A percentile compares a stretch with the other conserved stretches of the same genome.
Evolutionary conservation across 2,329 filamentous ascomycete genomes (phyloP).

Genomic region (Trichoderma endophyticum): DNA sequence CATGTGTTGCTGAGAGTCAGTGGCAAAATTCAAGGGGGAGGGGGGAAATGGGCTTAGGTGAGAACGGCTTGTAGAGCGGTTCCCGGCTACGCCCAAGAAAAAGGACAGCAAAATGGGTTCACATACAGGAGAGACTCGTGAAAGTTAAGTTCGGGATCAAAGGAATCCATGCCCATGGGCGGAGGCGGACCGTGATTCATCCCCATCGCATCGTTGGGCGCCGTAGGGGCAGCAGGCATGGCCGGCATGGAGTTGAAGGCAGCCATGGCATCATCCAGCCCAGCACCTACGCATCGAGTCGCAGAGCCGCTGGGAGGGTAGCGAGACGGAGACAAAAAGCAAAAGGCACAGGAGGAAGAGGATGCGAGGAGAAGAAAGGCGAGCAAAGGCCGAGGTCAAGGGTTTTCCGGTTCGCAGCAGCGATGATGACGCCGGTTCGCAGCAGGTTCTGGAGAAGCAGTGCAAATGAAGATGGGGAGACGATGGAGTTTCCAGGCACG

Average conservation of each 20-base stretch:
- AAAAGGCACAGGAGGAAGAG: neutral
- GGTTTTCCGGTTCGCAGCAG: neutral
- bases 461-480: slow-evolving; percentile 6
- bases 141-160: slow-evolving; percentile 52
- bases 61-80: neutral
- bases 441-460: neutral
- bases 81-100: neutral
- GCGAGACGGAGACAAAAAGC: neutral
- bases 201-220: slow-evolving; percentile 45
- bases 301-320: neutral
- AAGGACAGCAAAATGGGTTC: neutral
- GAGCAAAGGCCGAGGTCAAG: neutral
- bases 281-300: slow-evolving; percentile 29
- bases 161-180: slow-evolving; percentile 47
- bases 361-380: neutral
- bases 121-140: slow-evolving; percentile 56
- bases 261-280: slow-evolving; percentile 52
- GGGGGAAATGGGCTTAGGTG: neutral
- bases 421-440: slow-evolving; percentile 3
- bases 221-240: slow-evolving; percentile 40
- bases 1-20: slow-evolving; percentile 16
- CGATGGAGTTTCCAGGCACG: slow-evolving; percentile 10
- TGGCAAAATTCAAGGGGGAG: neutral
- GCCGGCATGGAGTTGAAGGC: slow-evolving; percentile 56
- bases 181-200: slow-evolving; percentile 41